A percentile compares a stretch with the other conserved stretches of the same genome.
Evolutionary conservation across 2,329 filamentous ascomycete genomes (phyloP).

Genomic region (Penicillium sp.): DNA sequence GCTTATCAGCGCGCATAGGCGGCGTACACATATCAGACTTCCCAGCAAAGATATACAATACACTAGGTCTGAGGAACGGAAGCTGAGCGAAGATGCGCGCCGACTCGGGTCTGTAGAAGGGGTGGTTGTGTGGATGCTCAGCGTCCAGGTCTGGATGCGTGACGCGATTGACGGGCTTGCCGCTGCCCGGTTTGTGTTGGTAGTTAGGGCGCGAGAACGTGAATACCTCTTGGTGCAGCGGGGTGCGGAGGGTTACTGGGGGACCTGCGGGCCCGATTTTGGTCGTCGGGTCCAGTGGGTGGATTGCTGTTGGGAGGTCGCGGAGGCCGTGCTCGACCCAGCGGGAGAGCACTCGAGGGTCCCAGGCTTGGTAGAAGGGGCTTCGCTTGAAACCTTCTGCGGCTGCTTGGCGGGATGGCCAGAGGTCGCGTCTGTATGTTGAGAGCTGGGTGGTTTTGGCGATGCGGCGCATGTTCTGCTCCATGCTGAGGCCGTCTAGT

Average conservation of each 20-base stretch:
- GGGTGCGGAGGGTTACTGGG: conserved; percentile 71
- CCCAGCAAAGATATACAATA: conserved; percentile 49
- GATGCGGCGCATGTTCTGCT: conserved; percentile 27
- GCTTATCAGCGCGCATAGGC: conserved; percentile 43
- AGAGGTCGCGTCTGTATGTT: conserved; percentile 72
- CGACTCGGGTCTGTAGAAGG: conserved; percentile 50
- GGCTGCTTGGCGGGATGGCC: conserved; percentile 75
- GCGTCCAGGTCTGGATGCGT: conserved; percentile 50
- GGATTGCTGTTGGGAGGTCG: conserved; percentile 64
- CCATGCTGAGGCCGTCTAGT: conserved; percentile 30
- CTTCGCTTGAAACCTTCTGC: conserved; percentile 65
- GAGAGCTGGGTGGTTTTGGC: conserved; percentile 57
- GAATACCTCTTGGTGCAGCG: conserved; percentile 81
- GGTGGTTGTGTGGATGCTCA: conserved; percentile 30
- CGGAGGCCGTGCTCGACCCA: conserved; percentile 76
- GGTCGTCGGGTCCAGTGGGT: conserved; percentile 31
- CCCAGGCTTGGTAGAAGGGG: conserved; percentile 81
- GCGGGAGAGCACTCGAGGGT: conserved; percentile 72
- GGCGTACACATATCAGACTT: conserved; percentile 45
- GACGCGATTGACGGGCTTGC: conserved; percentile 40
- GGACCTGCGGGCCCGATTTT: conserved; percentile 28
- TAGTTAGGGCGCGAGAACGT: conserved; percentile 52
- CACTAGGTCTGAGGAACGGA: conserved; percentile 47
- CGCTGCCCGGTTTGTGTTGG: conserved; percentile 59
- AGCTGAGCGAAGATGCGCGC: conserved; percentile 41